Evolutionary conservation across 352 stramenopile species (phyloP).

Genomic region (Paralagenidium karlingii): DNA sequence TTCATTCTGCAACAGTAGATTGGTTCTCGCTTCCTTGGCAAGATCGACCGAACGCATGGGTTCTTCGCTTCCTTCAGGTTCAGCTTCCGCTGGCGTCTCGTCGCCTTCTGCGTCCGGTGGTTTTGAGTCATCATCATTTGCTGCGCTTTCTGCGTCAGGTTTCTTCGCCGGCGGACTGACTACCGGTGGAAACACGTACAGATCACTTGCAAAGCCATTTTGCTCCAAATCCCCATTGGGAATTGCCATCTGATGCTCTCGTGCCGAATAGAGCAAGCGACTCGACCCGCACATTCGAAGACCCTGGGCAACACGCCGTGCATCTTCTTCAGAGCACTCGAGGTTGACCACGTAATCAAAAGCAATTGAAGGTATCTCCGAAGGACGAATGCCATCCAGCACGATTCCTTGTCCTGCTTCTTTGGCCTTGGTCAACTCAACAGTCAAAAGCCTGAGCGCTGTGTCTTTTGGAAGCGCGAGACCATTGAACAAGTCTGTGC

Average conservation of each 20-base stretch:
- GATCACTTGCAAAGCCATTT: too few species aligned
- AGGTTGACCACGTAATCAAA: constrained; percentile 45
- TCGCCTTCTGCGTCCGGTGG: too few species aligned
- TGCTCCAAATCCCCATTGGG: too few species aligned
- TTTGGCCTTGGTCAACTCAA: not conserved
- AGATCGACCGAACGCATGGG: too few species aligned
- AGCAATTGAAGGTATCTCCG: constrained; percentile 17
- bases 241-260: constrained; percentile 32
- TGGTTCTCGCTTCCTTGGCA: too few species aligned
- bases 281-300: constrained; percentile 21
- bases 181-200: too few species aligned
- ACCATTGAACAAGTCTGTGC: constrained; percentile 19
- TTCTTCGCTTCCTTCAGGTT: too few species aligned
- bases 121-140: too few species aligned
- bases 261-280: constrained; percentile 34
- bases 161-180: too few species aligned
- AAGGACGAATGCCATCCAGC: constrained; percentile 45
- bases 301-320: constrained; percentile 12
- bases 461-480: constrained; percentile 9
- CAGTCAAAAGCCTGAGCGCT: constrained; percentile 11
- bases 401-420: constrained; percentile 39
- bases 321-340: constrained; percentile 21
- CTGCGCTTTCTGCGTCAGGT: too few species aligned
- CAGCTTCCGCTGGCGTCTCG: too few species aligned
- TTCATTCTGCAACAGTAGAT: too few species aligned